Conservation (phyloP, 768 basidiomycete species). For the Rubroboletus satanas region DNA sequence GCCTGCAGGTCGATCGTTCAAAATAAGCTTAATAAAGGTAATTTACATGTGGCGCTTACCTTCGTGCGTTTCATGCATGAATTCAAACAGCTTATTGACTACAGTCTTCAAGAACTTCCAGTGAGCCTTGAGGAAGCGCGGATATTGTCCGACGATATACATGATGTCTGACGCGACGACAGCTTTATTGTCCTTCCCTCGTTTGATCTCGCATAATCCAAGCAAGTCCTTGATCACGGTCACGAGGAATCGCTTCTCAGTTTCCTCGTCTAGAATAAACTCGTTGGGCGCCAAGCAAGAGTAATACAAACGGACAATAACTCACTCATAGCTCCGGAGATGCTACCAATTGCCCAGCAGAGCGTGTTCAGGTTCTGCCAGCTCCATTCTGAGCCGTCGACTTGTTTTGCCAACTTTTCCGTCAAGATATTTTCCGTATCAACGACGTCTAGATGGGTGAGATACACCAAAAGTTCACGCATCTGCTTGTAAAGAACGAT, state of each 20-base stretch:
- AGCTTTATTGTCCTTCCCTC: conserved; percentile 99
- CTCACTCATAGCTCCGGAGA: conserved; percentile 98
- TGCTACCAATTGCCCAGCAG: conserved; percentile 99
- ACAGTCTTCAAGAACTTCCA: conserved; percentile 99
- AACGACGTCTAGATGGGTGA: conserved; percentile 92
- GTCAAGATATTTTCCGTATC: conserved; percentile 98
- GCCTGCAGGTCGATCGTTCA: conserved; percentile 42
- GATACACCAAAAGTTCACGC: conserved; percentile 95
- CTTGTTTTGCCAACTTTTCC: conserved; percentile 96
- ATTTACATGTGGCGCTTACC: conserved; percentile 38
- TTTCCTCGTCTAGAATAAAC: conserved; percentile 77
- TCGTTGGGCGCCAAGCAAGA: not conserved
- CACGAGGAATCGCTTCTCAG: conserved; percentile 97
- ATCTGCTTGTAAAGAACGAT: conserved; percentile 99
- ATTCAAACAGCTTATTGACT: conserved; percentile 98
- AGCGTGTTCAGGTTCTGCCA: conserved; percentile 99
- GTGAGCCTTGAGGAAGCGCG: conserved; percentile 98
- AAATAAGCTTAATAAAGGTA: conserved; percentile 3
- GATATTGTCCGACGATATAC: conserved; percentile 99
- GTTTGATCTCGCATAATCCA: conserved; percentile 97
- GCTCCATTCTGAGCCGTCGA: conserved; percentile 97
- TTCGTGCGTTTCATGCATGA: conserved; percentile 99
- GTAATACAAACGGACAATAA: conserved; percentile 13
- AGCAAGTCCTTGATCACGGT: conserved; percentile 98
- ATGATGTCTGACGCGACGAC: conserved; percentile 95